Conservation (phyloP, 306 rosid genomes). For the Alnus glutinosa region DNA sequence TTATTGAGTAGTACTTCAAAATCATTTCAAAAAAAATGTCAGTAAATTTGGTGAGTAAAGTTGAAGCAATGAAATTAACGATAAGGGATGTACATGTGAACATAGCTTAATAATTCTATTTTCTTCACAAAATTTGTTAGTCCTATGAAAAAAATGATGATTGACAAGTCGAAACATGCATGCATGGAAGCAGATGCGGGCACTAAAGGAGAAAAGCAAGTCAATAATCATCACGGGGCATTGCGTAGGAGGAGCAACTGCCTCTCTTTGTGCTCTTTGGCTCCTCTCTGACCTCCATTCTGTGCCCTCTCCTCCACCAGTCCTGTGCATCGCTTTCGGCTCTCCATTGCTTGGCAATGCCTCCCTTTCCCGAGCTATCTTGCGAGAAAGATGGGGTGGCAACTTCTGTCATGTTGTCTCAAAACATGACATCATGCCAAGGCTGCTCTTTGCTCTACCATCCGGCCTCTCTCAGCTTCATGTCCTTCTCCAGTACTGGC, state of each 20-base stretch:
- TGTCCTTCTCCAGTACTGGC: conserved; percentile 61
- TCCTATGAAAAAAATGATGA: too few species aligned
- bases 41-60: too few species aligned
- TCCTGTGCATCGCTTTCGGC: conserved; percentile 79
- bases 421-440: conserved; percentile 80
- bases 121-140: neutral
- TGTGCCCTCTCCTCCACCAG: conserved; percentile 31
- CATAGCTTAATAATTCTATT: too few species aligned
- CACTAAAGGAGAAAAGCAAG: conserved; percentile 43
- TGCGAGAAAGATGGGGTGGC: conserved; percentile 70
- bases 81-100: too few species aligned
- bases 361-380: conserved; percentile 62
- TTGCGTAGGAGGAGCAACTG: conserved; percentile 82
- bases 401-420: conserved; percentile 79
- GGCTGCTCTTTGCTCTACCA: conserved; percentile 59
- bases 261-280: conserved; percentile 79
- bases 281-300: conserved; percentile 58
- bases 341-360: conserved; percentile 77
- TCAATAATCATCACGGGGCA: conserved; percentile 83
- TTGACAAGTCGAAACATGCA: conserved; percentile 11
- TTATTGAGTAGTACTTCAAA: too few species aligned
- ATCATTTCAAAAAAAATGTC: too few species aligned
- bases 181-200: conserved; percentile 44
- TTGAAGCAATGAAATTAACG: too few species aligned
- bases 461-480: conserved; percentile 45